Evolutionary conservation across 768 basidiomycete genomes (phyloP).

Genomic region (Russula abietina): DNA sequence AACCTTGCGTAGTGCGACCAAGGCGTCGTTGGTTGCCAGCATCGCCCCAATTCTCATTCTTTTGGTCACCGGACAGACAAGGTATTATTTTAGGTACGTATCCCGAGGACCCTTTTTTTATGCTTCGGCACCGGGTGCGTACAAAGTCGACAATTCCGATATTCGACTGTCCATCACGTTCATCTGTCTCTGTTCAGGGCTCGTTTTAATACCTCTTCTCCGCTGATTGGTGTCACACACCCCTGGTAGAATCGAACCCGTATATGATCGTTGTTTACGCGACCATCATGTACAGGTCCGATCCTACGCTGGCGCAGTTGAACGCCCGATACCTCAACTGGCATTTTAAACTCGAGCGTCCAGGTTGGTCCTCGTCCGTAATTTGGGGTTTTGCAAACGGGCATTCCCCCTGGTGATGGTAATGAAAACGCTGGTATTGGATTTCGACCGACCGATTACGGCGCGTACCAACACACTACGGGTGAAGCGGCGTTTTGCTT

Average conservation of each 20-base stretch:
- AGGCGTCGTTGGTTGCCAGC: slow-evolving; percentile 1
- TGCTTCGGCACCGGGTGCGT: neutral
- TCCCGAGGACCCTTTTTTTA: slow-evolving; percentile 5
- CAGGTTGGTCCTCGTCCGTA: slow-evolving; percentile 45
- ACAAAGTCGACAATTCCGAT: slow-evolving; percentile 15
- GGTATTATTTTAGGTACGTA: neutral
- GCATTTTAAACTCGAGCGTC: slow-evolving; percentile 41
- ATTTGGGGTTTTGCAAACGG: slow-evolving; percentile 45
- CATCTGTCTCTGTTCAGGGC: neutral
- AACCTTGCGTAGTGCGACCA: neutral
- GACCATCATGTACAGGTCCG: too few species aligned
- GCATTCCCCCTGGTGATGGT: neutral
- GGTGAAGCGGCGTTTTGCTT: slow-evolving; percentile 56
- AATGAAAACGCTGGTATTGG: neutral
- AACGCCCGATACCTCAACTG: slow-evolving; percentile 48
- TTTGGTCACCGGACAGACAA: slow-evolving; percentile 3
- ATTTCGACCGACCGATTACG: slow-evolving; percentile 32
- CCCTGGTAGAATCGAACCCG: slow-evolving; percentile 17
- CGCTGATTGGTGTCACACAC: neutral
- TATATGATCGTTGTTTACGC: slow-evolving; percentile 7
- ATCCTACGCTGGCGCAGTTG: slow-evolving; percentile 40
- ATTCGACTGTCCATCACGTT: slow-evolving; percentile 23
- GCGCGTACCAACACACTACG: slow-evolving; percentile 44
- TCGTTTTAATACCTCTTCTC: neutral
- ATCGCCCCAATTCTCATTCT: slow-evolving; percentile 4